Percentiles rank a stretch among this genome's conserved stretches.
phyloP scores from a whole-genome alignment of 768 basidiomycete genomes.

The Serendipita sp. region DNA sequence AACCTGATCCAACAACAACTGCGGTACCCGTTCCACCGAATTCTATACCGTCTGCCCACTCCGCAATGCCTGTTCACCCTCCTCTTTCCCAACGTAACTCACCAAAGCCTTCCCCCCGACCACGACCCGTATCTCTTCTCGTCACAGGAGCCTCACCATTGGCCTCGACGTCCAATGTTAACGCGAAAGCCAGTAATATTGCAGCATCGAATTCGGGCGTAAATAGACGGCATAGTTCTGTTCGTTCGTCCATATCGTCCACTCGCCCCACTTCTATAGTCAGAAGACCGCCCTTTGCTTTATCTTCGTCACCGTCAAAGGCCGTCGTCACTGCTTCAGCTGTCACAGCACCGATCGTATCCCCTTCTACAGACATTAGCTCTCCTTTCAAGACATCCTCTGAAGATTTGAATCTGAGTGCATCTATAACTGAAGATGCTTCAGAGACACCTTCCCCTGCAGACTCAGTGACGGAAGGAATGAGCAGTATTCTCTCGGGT shows the following conservation, averaged over 20 bases:
- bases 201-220: background rate
- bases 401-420: slow-evolving; percentile 12
- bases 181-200: background rate
- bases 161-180: background rate
- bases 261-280: background rate
- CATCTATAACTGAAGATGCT: background rate
- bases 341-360: slow-evolving; percentile 28
- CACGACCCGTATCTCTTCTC: background rate
- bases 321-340: slow-evolving; percentile 33
- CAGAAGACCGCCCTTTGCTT: background rate
- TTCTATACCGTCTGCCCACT: background rate
- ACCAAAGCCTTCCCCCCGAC: background rate
- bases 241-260: slow-evolving; percentile 2
- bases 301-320: background rate
- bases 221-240: background rate
- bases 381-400: background rate
- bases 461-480: slow-evolving; percentile 45
- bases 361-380: slow-evolving; percentile 9
- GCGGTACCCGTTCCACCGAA: background rate
- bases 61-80: background rate
- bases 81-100: background rate
- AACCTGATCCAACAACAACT: slow-evolving; percentile 45
- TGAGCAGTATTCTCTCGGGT: slow-evolving; percentile 26
- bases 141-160: background rate
- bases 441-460: slow-evolving; percentile 34